Base-by-base conservation (phyloP, 148 eudicot species). In the Suaeda aralocaspica region DNA sequence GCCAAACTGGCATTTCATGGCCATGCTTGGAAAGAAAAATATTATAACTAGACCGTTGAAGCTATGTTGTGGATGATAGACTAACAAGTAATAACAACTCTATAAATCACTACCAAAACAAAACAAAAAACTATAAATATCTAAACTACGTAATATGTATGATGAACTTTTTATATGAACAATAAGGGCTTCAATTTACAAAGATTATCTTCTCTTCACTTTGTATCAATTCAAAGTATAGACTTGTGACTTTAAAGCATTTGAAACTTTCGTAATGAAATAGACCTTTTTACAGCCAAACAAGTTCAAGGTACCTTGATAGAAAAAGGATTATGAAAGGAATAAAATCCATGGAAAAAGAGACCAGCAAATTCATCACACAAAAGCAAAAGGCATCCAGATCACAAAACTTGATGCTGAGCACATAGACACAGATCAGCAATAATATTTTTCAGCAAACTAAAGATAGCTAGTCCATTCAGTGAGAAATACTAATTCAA, bases 301-400 rank as follows among this genome's bases (percentile, higher is more conserved):
- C 29, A 22, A 53, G 29, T 53, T 53, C 29, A 53, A 53, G 28
- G 58, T 8, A 24, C 58, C 14, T 53, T 1, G 28, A 22, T 22
- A 53, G 2, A 13, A 46, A 42, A 21, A 19, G 25, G 25, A 51
- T 51, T 51, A 51, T 51, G 5, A 7, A n/a, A 15, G 19, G 19
- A 22, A 64, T 64, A 44, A 44, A 42, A 21, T 11, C 24, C 5
- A 44, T 45, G 21, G 21, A 22, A 22, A 64, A 42, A 42, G 19
- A 8, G 53, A 12, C 25, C 15, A 49, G 2, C 15, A 46, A 49
- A 14, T 49, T 5, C 9, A 18, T 22, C 9, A 10, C 41, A 21
- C 41, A 48, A 28, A 48, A 66, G 64, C 44, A 60, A 49, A 46
- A 49, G 69, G 34, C 14, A 48, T 42, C 31, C 59, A 51, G 71